Evolutionary conservation across 208 protist species (phyloP), one percentile per base, ranked within the genome.

Genomic region (Leishmania gerbilli): DNA sequence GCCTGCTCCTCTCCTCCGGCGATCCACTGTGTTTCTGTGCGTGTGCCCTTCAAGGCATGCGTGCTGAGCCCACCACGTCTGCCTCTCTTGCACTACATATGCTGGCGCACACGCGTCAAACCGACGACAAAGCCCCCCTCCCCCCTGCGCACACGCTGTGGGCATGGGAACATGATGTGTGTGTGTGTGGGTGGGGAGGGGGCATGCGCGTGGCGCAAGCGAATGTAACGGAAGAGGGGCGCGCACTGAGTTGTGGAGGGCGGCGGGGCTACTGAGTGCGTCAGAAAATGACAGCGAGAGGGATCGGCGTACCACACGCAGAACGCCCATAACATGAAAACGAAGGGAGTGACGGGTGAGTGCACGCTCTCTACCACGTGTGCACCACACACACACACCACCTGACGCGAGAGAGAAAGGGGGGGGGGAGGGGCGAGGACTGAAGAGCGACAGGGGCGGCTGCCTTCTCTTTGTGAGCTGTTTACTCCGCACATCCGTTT

Each of bases 201-300:
- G 8, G 56, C 56, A 13, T 31, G 58, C 58, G 58, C 58, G 58
- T 64, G 45, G 45, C 45, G 45, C 45, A 49, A 58, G 17, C 13
- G 13, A 24, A 58, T 17, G 17, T 3, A 24, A 24, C 13, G 53
- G 53, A 0, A 58, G 19, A 24, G 53, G 53, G 53, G 53, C 13
- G 53, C 19, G 3, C 4, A 62, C 31, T 15, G 31, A 19, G 11
- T 64, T 31, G 27, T 81, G 47, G 47, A 81, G 49, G 24, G 42
- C 24, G 68, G n/a, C 34, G n/a, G 42, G 68, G 51, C 40, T 27
- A 68, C 55, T 51, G 0, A 40, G 60, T n/a, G 69, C 40, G 67
- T 45, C 49, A 42, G 68, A 67, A 82, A 78, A 34, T 53, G 34
- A 78, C 42, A 77, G 77, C n/a, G 45, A 82, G 56, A 85, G 69